phyloP scores from a whole-genome alignment of 441 rosid species.

The Rhodomyrtus psidioides region DNA sequence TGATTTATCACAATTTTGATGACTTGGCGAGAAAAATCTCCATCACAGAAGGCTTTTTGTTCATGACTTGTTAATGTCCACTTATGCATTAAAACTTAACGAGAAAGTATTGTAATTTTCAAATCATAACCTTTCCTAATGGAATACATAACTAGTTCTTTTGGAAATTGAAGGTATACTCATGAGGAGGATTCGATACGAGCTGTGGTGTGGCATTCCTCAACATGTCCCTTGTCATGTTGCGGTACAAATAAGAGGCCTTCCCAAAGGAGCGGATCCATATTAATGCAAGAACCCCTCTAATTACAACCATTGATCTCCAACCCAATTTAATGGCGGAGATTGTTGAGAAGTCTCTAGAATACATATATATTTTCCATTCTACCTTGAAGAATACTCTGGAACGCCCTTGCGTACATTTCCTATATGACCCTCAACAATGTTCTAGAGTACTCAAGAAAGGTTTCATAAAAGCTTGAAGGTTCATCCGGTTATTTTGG shows the following conservation, averaged over 20 bases:
- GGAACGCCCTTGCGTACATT: neutral
- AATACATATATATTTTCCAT: neutral
- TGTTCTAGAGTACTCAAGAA: neutral
- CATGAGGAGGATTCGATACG: neutral
- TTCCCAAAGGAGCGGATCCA: neutral
- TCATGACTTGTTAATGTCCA: neutral
- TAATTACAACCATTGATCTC: neutral
- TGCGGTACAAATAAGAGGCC: too few relatives aligned
- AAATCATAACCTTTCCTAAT: too few relatives aligned
- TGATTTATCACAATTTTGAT: neutral
- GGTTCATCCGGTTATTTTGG: neutral
- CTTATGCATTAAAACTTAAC: neutral
- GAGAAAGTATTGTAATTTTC: too few relatives aligned
- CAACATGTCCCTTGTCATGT: neutral
- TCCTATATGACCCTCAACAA: neutral
- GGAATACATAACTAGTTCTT: too few relatives aligned
- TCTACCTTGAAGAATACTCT: neutral
- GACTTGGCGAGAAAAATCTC: neutral
- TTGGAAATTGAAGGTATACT: neutral
- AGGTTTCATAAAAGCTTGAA: neutral
- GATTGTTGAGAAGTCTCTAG: neutral
- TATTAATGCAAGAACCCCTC: neutral
- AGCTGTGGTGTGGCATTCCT: neutral
- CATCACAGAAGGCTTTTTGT: neutral
- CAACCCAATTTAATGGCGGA: neutral